Percentiles rank a stretch among this genome's conserved stretches.
Evolutionary conservation across 208 protist genomes (phyloP).

Genomic region (Tritrichomonas musculus): DNA sequence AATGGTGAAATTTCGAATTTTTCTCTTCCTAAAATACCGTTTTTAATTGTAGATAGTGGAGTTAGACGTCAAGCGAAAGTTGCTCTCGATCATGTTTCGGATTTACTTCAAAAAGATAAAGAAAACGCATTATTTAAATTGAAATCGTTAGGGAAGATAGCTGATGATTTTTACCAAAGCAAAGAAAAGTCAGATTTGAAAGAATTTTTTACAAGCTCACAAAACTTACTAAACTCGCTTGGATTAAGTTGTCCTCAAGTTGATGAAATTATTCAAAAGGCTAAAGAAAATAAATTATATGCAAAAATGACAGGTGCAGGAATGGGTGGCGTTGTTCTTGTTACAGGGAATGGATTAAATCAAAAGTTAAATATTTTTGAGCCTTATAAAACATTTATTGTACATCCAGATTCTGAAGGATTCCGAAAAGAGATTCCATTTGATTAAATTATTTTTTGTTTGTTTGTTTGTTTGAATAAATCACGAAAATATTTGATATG

Average conservation of each 20-base stretch:
- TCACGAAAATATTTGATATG: no score
- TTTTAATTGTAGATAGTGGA: not conserved
- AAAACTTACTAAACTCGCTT: not conserved
- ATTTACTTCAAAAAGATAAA: not conserved
- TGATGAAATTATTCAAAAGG: not conserved
- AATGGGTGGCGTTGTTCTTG: not conserved
- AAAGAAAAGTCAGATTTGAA: not conserved
- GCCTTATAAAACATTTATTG: no score
- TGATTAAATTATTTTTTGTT: no score
- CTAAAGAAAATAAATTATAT: not conserved
- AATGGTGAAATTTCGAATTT: not conserved
- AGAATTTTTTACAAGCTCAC: not conserved
- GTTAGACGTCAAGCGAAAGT: not conserved
- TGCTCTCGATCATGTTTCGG: not conserved
- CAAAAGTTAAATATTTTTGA: not conserved
- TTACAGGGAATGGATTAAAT: not conserved
- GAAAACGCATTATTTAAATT: not conserved
- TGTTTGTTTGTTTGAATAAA: no score
- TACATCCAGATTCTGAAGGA: no score
- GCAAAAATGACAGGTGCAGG: not conserved
- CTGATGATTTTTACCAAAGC: not conserved
- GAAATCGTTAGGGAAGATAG: not conserved
- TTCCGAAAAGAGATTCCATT: no score
- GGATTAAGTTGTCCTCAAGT: not conserved
- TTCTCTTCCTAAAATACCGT: not conserved